Evolutionary conservation across 306 rosid genomes (phyloP).

Genomic region (Glycyrrhiza uralensis): DNA sequence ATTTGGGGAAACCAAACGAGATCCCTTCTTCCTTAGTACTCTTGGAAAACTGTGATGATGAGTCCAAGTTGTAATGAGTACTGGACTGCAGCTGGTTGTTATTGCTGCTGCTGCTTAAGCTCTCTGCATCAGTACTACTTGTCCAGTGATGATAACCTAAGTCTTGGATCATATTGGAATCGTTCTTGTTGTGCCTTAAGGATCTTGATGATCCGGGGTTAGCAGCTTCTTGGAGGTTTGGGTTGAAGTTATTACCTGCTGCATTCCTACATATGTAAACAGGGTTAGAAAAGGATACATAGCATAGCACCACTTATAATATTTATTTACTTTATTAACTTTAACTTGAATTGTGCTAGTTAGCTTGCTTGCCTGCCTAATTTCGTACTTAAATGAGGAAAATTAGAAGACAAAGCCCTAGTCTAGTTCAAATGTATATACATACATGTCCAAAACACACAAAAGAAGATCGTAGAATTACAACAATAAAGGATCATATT

Average conservation of each 20-base stretch:
- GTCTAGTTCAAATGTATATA: neutral
- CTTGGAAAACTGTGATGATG: neutral
- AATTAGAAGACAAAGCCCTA: constrained; percentile 6
- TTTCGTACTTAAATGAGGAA: neutral
- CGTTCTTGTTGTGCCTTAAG: constrained; percentile 14
- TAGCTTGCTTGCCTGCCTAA: too few relatives aligned
- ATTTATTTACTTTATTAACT: too few relatives aligned
- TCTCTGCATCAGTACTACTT: constrained; percentile 24
- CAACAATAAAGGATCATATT: neutral
- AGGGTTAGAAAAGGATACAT: neutral
- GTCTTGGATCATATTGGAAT: constrained; percentile 45
- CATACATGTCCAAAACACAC: neutral
- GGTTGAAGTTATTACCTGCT: constrained; percentile 14
- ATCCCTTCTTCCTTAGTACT: constrained; percentile 55
- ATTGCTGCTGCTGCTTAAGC: constrained; percentile 8
- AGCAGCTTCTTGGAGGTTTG: constrained; percentile 26
- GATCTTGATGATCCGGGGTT: constrained; percentile 29
- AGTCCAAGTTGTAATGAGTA: too few relatives aligned
- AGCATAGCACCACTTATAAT: too few relatives aligned
- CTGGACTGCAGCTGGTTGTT: too few relatives aligned
- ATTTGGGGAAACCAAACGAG: constrained; percentile 49
- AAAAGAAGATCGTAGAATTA: neutral
- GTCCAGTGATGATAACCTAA: constrained; percentile 46
- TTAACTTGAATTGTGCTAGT: neutral
- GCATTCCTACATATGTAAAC: constrained; percentile 26